Evolutionary conservation across 2,329 filamentous ascomycete genomes (phyloP), one percentile per base, ranked within the genome.

Genomic region (Tolypocladium inflatum): DNA sequence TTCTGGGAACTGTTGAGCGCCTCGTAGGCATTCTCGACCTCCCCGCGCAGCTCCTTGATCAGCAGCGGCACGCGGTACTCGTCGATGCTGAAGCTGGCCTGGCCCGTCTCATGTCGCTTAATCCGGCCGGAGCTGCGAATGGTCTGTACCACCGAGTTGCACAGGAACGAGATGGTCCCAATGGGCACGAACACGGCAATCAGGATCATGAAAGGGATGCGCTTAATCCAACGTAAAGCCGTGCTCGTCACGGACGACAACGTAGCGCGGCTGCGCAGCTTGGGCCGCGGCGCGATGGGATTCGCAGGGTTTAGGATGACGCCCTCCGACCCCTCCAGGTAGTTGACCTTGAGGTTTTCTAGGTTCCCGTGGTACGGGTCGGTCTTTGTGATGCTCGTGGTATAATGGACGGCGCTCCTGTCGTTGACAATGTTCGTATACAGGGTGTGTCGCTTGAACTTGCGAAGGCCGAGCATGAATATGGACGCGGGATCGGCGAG

Each of bases 351-450:
- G 60, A 93, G 70, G 5, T 80, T 82, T 23, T 86, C 81, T 19
- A 88, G 68, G 62, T 91, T 79, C 15, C 35, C 19, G 0, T 79
- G 79, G 67, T 85, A 97, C 0, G 91, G 92, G 66, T 97, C 90
- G 0, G 80, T 88, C 66, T 85, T 86, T 30, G 86, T 80, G 52
- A 97, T 90, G 23, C 79, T 80, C 0, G 91, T 90, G 0, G 93
- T 97, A 70, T 93, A 96, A 73, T 89, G 90, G 1, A 87, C 84
- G 5, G 90, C 90, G 51, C 84, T 90, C 57, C 86, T 80, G 74
- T 97, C 93, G 71, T 97, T 96, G 67, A 89, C 76, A 53, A 96
- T 86, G 68, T 97, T 97, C 48, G 88, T 81, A 71, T 97, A 97
- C 1, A 96, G 76, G 4, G 84, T 88, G 59, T 86, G 87, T 57